Base-by-base conservation (phyloP, 352 stramenopile genomes). In the Plasmopara muralis region DNA sequence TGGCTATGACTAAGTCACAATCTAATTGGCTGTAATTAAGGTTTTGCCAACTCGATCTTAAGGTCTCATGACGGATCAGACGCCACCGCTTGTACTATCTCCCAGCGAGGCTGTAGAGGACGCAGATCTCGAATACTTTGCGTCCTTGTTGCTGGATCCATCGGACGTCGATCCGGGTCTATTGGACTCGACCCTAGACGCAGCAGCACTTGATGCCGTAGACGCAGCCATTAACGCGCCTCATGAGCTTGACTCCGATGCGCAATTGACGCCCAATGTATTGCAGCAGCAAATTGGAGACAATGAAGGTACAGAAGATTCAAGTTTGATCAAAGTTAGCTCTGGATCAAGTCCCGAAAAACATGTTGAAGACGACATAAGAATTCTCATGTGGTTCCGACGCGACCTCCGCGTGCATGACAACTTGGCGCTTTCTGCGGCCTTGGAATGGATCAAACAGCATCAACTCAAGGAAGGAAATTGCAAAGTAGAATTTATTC, bases 351-450 rank as follows among this genome's bases (percentile, higher is more conserved):
- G 14, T 7, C 40, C 29, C 28, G 10, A n/a, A 54, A 31, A 31
- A 15, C 5, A 16, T 0, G 20, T 33, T 42, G 15, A 57, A 20
- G 41, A 56, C 0, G 55, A 54, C 9, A 90, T 78, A 51, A 62
- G 78, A 9, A 53, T 68, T 30, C 66, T 90, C 43, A 51, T 90
- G 42, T 98, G 95, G 95, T 98, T 98, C 62, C 86, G 95, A 7
- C 97, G 98, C 58, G 92, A 95, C 46, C 70, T 98, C 48, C 76
- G 95, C 41, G 68, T 99, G 38, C 90, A 98, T 67, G 96, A 99
- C 72, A 98, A 98, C 70, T 79, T 95, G 25, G 84, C 86, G 43
- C 71, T 98, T 14, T 43, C 91, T 9, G 74, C 79, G 28, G 88
- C 89, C 33, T 68, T 91, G 39, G 39, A 82, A 28, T 62, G 68